Conservation (phyloP, 139 green algal genomes). For the Limnomonas spitsbergensis region DNA sequence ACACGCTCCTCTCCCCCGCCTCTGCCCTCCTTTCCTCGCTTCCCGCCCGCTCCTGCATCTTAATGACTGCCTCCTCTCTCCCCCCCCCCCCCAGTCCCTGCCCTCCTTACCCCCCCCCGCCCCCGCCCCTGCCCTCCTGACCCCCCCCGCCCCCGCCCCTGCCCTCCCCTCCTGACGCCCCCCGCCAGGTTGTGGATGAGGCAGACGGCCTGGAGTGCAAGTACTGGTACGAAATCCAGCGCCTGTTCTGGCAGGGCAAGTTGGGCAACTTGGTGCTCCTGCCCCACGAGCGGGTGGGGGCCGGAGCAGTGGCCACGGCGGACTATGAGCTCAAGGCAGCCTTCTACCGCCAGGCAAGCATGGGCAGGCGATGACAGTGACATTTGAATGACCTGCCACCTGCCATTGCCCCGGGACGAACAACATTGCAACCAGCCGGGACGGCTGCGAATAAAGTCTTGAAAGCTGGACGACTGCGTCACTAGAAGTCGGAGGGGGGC, state of each 20-base stretch:
- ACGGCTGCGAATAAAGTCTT: not conserved
- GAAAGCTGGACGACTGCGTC: not conserved
- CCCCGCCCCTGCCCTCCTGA: too few relatives aligned
- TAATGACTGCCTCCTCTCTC: too few relatives aligned
- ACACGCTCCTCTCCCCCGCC: too few relatives aligned
- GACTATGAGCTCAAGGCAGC: conserved; percentile 36
- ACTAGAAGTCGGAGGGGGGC: not conserved
- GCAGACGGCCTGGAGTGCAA: conserved; percentile 3
- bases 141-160: too few relatives aligned
- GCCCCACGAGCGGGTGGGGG: conserved; percentile 17
- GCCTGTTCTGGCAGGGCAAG: conserved; percentile 46
- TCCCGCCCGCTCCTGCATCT: too few relatives aligned
- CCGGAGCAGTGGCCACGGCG: not conserved
- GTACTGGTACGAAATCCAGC: conserved; percentile 46
- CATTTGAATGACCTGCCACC: not conserved
- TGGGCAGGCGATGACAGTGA: not conserved
- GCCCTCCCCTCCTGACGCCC: too few relatives aligned
- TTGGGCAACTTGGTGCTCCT: conserved; percentile 59
- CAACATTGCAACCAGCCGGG: not conserved
- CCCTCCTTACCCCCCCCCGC: too few relatives aligned
- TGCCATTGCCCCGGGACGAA: not conserved
- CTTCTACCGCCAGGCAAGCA: conserved; percentile 9
- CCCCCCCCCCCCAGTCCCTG: too few relatives aligned
- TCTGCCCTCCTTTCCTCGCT: too few relatives aligned
- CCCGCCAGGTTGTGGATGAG: not conserved